Conservation (phyloP, 805 yeast genomes). For the Metschnikowia continentalis region DNA sequence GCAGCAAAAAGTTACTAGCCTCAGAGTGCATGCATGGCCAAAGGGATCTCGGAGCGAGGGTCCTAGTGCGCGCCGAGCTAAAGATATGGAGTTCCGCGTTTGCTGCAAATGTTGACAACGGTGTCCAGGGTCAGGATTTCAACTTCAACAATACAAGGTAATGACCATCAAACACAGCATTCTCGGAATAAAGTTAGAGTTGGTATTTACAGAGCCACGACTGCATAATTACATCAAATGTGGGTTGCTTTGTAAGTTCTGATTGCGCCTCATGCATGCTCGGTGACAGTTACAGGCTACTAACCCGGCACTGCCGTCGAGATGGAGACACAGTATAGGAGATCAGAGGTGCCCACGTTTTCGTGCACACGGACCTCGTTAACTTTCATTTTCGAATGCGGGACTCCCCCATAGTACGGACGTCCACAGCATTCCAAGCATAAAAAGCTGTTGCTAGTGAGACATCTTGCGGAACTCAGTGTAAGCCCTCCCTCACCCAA, state of each 20-base stretch:
- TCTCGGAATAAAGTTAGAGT: no score
- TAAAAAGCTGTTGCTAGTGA: background rate
- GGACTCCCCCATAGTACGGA: background rate
- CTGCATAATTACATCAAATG: background rate
- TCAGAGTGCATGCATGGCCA: background rate
- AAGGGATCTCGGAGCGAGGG: background rate
- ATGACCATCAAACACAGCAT: background rate
- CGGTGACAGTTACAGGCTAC: background rate
- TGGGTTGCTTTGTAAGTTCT: background rate
- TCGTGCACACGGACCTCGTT: no score
- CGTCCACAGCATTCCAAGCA: background rate
- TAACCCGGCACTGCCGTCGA: background rate
- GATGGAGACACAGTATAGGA: background rate
- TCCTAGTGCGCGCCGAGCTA: background rate
- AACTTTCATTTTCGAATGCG: background rate
- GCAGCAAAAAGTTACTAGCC: background rate
- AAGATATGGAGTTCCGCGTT: constrained; percentile 1
- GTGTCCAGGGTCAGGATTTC: background rate
- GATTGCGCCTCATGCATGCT: constrained; percentile 1
- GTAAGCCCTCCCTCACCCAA: no score
- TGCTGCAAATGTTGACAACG: background rate
- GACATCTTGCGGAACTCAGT: background rate
- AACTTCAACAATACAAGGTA: no score
- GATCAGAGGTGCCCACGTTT: background rate
- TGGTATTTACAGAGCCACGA: no score